phyloP scores from a whole-genome alignment of 306 rosid genomes.

The Castanea crenata region DNA sequence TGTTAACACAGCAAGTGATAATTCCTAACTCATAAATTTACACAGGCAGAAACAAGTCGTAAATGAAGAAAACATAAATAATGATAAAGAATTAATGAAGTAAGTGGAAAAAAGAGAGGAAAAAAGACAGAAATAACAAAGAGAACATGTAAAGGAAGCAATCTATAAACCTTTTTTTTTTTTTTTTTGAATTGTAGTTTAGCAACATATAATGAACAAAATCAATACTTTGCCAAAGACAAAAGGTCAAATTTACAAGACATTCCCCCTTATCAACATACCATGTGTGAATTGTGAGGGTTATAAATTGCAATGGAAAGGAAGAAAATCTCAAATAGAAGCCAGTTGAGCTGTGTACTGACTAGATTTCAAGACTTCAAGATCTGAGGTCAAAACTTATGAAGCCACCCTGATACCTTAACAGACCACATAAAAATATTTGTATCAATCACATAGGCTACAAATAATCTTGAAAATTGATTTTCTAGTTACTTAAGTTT shows the following conservation, averaged over 20 bases:
- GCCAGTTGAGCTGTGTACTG: not conserved
- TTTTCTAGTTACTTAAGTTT: not conserved
- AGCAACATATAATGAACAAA: not conserved
- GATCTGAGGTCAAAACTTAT: not conserved
- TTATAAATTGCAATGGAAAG: not conserved
- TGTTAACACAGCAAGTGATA: not conserved
- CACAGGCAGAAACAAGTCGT: not conserved
- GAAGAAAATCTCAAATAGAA: not conserved
- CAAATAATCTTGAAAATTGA: not conserved
- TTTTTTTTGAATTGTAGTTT: not conserved
- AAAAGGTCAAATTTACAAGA: not conserved
- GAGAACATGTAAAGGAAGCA: not conserved
- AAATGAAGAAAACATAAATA: not conserved
- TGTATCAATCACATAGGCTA: not conserved
- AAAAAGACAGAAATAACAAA: not conserved
- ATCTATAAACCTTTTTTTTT: not conserved
- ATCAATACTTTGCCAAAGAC: not conserved
- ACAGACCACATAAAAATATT: not conserved
- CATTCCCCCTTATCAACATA: not conserved
- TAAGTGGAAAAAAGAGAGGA: not conserved
- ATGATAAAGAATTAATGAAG: not conserved
- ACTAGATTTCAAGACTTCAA: not conserved
- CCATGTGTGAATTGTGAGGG: not conserved
- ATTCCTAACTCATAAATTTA: slow-evolving; percentile 7
- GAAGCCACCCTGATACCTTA: not conserved